Conservation (phyloP, 768 basidiomycete genomes). For the Panaeolus papilionaceus region DNA sequence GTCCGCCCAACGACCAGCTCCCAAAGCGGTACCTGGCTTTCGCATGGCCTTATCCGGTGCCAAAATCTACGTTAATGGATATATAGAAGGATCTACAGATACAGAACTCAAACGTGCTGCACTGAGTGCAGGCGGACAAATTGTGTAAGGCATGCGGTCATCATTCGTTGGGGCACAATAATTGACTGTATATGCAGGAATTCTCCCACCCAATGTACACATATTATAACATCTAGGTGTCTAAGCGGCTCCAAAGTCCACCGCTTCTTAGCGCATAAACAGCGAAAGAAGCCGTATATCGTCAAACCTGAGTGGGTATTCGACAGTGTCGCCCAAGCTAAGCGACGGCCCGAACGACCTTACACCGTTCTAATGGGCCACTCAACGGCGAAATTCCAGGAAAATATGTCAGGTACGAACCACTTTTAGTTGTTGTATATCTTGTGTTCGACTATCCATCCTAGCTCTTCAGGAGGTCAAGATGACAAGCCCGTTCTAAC, state of each 20-base stretch:
- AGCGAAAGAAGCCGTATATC: slow-evolving; percentile 57
- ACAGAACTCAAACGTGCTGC: slow-evolving; percentile 79
- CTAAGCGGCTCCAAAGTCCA: slow-evolving; percentile 78
- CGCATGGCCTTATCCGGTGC: slow-evolving; percentile 36
- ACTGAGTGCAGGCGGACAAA: slow-evolving; percentile 66
- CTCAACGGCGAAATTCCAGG: slow-evolving; percentile 33
- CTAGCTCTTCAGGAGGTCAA: background rate
- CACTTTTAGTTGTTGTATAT: background rate
- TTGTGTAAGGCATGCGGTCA: slow-evolving; percentile 52
- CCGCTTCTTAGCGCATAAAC: slow-evolving; percentile 59
- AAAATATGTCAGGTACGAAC: background rate
- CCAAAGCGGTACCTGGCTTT: background rate
- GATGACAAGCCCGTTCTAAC: slow-evolving; percentile 3
- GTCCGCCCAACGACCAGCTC: slow-evolving; percentile 24
- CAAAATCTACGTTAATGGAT: slow-evolving; percentile 75
- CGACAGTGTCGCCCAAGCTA: slow-evolving; percentile 69
- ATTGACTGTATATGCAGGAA: slow-evolving; percentile 40
- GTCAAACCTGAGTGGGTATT: slow-evolving; percentile 80
- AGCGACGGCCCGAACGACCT: slow-evolving; percentile 61
- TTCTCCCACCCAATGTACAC: slow-evolving; percentile 69
- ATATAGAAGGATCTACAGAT: slow-evolving; percentile 74
- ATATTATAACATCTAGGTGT: slow-evolving; percentile 77
- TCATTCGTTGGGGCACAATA: slow-evolving; percentile 9
- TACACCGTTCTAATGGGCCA: slow-evolving; percentile 56
- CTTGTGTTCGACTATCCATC: background rate